Base-by-base conservation (phyloP, 495 filamentous ascomycete genomes). In the Penicillium arizonense region DNA sequence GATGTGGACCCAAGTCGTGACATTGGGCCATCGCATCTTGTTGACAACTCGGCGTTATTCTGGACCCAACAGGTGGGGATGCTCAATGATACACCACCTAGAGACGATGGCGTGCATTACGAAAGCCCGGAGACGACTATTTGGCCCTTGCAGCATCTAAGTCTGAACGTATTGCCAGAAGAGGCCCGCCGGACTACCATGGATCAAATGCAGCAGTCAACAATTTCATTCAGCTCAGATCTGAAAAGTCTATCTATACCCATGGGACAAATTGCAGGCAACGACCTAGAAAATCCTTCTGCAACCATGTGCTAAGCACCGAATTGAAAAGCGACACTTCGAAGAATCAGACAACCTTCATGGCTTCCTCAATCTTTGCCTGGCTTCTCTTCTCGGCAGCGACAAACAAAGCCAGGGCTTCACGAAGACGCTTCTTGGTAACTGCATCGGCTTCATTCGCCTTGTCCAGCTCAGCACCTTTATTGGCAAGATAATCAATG, bases 401-500 rank as follows among this genome's bases (percentile, higher is more conserved):
- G 28, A 59, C 37, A 39, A 63, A 67, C 23, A 57, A 14, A 6
- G 46, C 42, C 13, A 67, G 50, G 18, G 60, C 60, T 37, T 67
- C 64, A 1, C 35, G 46, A n/a, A 63, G 36, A 12, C 60, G 47
- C 37, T 47, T 52, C 44, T 50, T 55, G 6, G 53, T 54, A 34
- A 55, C 49, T 7, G 48, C 56, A 20, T 62, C 64, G 7, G 53
- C 52, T 38, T 58, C 52, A 44, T 59, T 64, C 9, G 64, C 56
- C 42, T 53, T 56, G 12, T 63, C 59, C n/a, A 68, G 37, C 35
- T 44, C 57, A 23, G 38, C 50, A 14, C 64, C 61, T 24, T 55
- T 51, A 18, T 68, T 55, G 1, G 46, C 55, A 7, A 68, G 53
- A 36, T 68, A 68, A 35, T 64, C 61, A 23, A 63, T 56, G 13